Evolutionary conservation across 768 basidiomycete genomes (phyloP).

Genomic region (Lactarius hengduanensis): DNA sequence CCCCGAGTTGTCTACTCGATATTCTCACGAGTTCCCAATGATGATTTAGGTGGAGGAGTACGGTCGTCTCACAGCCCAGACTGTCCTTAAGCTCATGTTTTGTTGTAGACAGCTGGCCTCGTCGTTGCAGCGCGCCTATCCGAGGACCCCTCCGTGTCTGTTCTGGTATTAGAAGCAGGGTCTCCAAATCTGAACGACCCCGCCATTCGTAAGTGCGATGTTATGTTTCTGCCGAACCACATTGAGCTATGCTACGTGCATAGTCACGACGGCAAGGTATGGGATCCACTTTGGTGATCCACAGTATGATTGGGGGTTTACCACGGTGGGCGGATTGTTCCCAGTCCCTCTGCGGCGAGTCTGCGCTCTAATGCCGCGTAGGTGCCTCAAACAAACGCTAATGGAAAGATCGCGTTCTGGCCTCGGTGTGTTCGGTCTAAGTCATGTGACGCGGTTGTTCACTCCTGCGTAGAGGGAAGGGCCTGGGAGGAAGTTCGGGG

Average conservation of each 20-base stretch:
- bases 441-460: not conserved
- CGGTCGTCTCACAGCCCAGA: not conserved
- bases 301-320: constrained; percentile 23
- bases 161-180: constrained; percentile 27
- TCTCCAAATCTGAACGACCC: constrained; percentile 22
- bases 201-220: constrained; percentile 5
- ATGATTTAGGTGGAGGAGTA: constrained; percentile 22
- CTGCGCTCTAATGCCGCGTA: not conserved
- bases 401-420: constrained; percentile 4
- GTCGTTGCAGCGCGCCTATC: constrained; percentile 27
- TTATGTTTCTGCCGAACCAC: no score
- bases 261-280: constrained; percentile 8
- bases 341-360: not conserved
- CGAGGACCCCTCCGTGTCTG: constrained; percentile 24
- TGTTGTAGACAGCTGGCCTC: constrained; percentile 24
- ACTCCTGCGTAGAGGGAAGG: constrained; percentile 30
- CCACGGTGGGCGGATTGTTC: constrained; percentile 3
- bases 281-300: not conserved
- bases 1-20: no score
- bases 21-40: not conserved
- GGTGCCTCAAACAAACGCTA: constrained; percentile 19
- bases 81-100: not conserved
- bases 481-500: constrained; percentile 30
- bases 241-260: not conserved
- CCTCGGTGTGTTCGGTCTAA: not conserved